Evolutionary conservation across 305 asterid species (phyloP), one percentile per base, ranked within the genome.

Genomic region (Fraxinus floribunda): DNA sequence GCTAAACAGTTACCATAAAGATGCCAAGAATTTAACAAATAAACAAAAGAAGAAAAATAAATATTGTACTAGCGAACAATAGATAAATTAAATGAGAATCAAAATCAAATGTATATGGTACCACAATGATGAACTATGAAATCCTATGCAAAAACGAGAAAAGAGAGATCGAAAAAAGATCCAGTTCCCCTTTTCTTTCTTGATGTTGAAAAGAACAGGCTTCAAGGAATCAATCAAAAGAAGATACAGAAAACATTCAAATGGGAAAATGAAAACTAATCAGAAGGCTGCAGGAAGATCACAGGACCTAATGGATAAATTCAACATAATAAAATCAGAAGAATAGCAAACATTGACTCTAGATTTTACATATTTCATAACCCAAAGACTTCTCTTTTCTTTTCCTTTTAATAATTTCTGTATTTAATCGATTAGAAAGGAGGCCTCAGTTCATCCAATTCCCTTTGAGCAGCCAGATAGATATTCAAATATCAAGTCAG

Each of bases 361-460:
- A 38, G 49, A 22, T 30, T 4, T 70, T 64, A 46, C 73, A 78
- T 4, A 81, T 39, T 30, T 38, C 73, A 79, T 15, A 26, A 26
- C 44, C 41, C 55, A 26, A 76, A 68, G 2, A 6, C 20, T 34
- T 79, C 24, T 62, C 24, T 52, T 29, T 20, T 39, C 13, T 75
- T 77, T 3, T 29, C 15, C 24, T 64, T 22, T 66, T 29, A 4
- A 46, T 70, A 13, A 41, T 29, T 30, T 52, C 34, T 52, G 22
- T 55, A 57, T 9, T 11, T 10, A 16, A 2, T 55, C 1, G 22
- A 29, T 57, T 5, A 34, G 77, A 81, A 7, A 4, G 71, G 24
- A 34, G 20, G 26, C 74, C 38, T 9, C 24, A 76, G 79, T 75
- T 29, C 52, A 76, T 78, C 82, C 55, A 76, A 75, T 26, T 44